Percentiles rank a stretch among this genome's conserved stretches.
Conservation (phyloP, 129 eudicot genomes). For the Helichrysum umbraculigerum region DNA sequence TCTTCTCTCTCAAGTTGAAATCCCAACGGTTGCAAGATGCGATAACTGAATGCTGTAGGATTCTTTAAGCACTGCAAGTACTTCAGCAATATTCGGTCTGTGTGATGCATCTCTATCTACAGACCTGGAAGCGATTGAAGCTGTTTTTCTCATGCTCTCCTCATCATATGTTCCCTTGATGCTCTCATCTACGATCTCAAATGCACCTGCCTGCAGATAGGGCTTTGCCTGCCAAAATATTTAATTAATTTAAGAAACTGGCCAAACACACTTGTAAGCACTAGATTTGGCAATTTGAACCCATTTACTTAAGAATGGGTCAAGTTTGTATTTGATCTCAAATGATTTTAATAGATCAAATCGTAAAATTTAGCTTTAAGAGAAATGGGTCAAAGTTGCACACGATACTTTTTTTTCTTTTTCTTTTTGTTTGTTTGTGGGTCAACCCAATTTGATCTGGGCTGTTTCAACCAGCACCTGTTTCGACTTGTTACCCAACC, state of each 20-base stretch:
- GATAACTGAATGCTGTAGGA: conserved; percentile 81
- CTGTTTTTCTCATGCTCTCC: conserved; percentile 81
- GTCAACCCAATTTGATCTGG: conserved; percentile 3
- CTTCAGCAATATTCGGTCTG: conserved; percentile 78
- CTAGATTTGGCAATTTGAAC: conserved; percentile 1
- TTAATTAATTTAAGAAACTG: neutral
- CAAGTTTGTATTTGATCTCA: neutral
- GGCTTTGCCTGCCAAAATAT: conserved; percentile 75
- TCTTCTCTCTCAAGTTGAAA: conserved; percentile 24
- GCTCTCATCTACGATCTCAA: conserved; percentile 88
- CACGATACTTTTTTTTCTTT: no score
- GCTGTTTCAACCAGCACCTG: neutral
- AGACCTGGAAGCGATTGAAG: conserved; percentile 74
- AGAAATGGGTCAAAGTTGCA: neutral
- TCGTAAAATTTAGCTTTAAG: no score
- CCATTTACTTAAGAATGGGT: neutral
- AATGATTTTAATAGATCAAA: no score
- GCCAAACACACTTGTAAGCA: conserved; percentile 17
- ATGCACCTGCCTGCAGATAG: conserved; percentile 83
- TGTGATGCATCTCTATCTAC: conserved; percentile 84
- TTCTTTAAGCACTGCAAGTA: conserved; percentile 74
- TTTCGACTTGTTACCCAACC: conserved; percentile 10
- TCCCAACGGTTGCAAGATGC: conserved; percentile 59
- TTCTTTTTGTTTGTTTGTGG: neutral
- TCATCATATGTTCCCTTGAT: conserved; percentile 60